phyloP scores from a whole-genome alignment of 768 basidiomycete species.

The Strobilomyces dryophilus region DNA sequence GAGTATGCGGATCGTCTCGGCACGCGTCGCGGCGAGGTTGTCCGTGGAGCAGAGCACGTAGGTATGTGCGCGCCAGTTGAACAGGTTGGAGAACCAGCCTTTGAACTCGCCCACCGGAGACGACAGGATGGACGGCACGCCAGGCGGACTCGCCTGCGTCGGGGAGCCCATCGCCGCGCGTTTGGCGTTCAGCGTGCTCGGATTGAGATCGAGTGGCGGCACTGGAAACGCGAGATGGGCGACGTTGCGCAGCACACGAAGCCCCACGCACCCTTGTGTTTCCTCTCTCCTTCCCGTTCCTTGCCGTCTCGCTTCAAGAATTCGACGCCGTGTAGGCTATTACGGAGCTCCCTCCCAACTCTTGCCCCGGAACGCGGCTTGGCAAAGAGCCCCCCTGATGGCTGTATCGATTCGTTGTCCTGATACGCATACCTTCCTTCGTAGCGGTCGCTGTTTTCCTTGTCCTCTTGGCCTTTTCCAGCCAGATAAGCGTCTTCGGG shows the following conservation, averaged over 20 bases:
- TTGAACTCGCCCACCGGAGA: conserved; percentile 75
- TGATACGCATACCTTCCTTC: conserved; percentile 11
- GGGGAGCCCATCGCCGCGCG: conserved; percentile 38
- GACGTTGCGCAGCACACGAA: background rate
- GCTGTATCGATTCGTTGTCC: conserved; percentile 17
- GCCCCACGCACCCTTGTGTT: conserved; percentile 43
- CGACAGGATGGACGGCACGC: conserved; percentile 42
- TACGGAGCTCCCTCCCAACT: conserved; percentile 50
- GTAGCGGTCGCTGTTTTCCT: conserved; percentile 35
- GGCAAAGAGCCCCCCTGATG: conserved; percentile 31
- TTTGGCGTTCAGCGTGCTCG: conserved; percentile 1
- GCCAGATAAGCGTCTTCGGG: conserved; percentile 13
- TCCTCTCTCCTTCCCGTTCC: conserved; percentile 49
- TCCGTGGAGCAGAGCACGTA: conserved; percentile 54
- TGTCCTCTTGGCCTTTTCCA: conserved; percentile 26
- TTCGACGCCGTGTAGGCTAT: conserved; percentile 37
- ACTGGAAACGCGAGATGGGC: conserved; percentile 34
- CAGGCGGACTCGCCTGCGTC: conserved; percentile 37
- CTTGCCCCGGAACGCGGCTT: conserved; percentile 27
- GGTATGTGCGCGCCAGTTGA: conserved; percentile 79
- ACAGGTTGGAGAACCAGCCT: conserved; percentile 79
- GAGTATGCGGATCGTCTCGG: conserved; percentile 60
- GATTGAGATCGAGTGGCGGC: conserved; percentile 44
- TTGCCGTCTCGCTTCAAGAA: conserved; percentile 31
- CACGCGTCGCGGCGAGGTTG: conserved; percentile 56